Percentiles rank a stretch among this genome's conserved stretches.
These are phyloP conservation scores for Solanum virginianum DNA, from an alignment of 257 asterid genomes.

Conservation along the genomic window DNA sequence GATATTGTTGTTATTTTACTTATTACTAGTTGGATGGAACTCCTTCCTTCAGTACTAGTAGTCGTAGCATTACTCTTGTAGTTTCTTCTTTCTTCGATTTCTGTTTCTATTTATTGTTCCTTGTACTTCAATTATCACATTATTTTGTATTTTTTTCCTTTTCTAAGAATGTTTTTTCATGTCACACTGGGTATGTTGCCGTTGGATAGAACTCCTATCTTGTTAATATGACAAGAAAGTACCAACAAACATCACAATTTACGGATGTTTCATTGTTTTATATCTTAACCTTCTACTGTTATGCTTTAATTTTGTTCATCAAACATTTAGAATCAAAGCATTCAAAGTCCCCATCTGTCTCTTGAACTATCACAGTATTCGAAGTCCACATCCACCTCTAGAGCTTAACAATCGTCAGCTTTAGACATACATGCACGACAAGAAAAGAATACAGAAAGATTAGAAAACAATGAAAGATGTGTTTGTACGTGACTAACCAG, in stretches of 20 bases:
- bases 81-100: too few species aligned
- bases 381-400: background rate
- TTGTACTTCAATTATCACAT: too few species aligned
- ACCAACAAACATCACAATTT: background rate
- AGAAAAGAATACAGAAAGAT: background rate
- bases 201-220: background rate
- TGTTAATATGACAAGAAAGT: background rate
- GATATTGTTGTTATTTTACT: background rate
- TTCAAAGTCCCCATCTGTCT: background rate
- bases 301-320: background rate
- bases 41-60: background rate
- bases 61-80: too few species aligned
- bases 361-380: background rate
- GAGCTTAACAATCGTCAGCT: background rate
- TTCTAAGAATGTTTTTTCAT: too few species aligned
- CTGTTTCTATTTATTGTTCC: too few species aligned
- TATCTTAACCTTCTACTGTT: background rate
- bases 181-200: too few species aligned
- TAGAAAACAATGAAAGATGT: background rate
- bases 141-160: too few species aligned
- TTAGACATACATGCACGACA: background rate
- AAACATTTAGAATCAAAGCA: background rate
- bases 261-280: background rate
- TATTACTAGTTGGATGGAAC: background rate
- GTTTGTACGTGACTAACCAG: background rate